Evolutionary conservation across 2,329 filamentous ascomycete species (phyloP), one percentile per base, ranked within the genome.

Genomic region (Neobulgaria alba): DNA sequence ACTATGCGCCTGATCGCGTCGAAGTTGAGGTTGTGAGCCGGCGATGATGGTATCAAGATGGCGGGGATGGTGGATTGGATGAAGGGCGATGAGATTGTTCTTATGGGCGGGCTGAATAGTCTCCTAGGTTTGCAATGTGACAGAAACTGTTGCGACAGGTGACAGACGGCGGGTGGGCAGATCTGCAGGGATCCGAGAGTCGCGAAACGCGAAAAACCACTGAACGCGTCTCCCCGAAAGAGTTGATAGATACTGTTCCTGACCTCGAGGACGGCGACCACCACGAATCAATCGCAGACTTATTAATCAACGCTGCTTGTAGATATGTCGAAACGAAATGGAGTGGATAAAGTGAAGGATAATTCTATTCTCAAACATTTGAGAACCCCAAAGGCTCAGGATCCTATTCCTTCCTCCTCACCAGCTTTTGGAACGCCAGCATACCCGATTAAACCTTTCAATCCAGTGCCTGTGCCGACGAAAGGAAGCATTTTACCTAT

Each of bases 381-480:
- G 26, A 39, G 50, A 10, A 55, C 55, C 15, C 55, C 55, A 19
- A 49, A 51, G 5, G 38, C 47, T 9, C 29, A 36, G 16, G 79
- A 83, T 37, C 73, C 75, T 31, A 79, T 92, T 46, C 86, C 86
- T 3, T 95, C 89, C 0, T 94, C 88, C 0, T 95, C 88, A 15
- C 87, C 89, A 7, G 87, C 83, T 30, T 95, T 95, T 63, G 87
- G 78, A 37, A 95, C 89, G 2, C 89, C 89, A 1, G 76, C 79
- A 32, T 84, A 92, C 60, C 85, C 88, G 33, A 75, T 92, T 38
- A 75, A 73, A 53, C 76, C 81, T 12, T 79, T 79, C 58, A 57
- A 55, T 47, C 43, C 43, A 12, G 43, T 42, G 29, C 42, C 43
- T 35, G 35, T 47, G 17, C 40, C 51, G 16, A 36, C 45, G 26